phyloP scores from a whole-genome alignment of 2,329 filamentous ascomycete species.

The Magnaporthales sp. region DNA sequence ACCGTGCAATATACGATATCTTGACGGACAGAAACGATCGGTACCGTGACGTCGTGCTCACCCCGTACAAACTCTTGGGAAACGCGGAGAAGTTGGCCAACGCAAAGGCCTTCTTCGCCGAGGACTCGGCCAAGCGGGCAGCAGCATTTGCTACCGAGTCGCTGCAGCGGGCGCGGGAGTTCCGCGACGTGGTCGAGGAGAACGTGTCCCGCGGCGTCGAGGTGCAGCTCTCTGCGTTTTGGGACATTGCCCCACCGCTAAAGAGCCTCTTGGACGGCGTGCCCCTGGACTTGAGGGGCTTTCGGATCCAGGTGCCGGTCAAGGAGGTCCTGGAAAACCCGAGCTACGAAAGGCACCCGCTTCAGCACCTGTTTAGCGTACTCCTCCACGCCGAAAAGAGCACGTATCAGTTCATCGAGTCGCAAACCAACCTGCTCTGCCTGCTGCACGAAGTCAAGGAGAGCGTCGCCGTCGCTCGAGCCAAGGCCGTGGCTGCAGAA shows the following conservation, averaged over 20 bases:
- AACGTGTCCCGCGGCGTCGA: constrained; percentile 86
- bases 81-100: constrained; percentile 73
- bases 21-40: constrained; percentile 78
- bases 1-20: constrained; percentile 78
- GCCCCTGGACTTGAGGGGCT: constrained; percentile 47
- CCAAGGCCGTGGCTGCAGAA: constrained; percentile 21
- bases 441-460: constrained; percentile 85
- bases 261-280: constrained; percentile 72
- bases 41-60: constrained; percentile 75
- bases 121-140: constrained; percentile 67
- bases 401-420: constrained; percentile 95
- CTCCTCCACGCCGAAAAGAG: constrained; percentile 84
- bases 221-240: constrained; percentile 86
- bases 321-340: constrained; percentile 82
- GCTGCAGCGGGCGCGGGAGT: constrained; percentile 64
- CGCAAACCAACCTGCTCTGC: constrained; percentile 83
- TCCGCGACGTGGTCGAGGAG: constrained; percentile 70
- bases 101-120: constrained; percentile 72
- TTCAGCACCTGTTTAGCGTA: constrained; percentile 85
- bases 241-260: constrained; percentile 89
- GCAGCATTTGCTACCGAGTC: constrained; percentile 63
- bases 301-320: constrained; percentile 68
- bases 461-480: constrained; percentile 61
- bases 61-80: constrained; percentile 67
- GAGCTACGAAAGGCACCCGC: constrained; percentile 66